A percentile compares a stretch with the other conserved stretches of the same genome.
Evolutionary conservation across 2,329 filamentous ascomycete genomes (phyloP).

Genomic region (Onygenales sp.): DNA sequence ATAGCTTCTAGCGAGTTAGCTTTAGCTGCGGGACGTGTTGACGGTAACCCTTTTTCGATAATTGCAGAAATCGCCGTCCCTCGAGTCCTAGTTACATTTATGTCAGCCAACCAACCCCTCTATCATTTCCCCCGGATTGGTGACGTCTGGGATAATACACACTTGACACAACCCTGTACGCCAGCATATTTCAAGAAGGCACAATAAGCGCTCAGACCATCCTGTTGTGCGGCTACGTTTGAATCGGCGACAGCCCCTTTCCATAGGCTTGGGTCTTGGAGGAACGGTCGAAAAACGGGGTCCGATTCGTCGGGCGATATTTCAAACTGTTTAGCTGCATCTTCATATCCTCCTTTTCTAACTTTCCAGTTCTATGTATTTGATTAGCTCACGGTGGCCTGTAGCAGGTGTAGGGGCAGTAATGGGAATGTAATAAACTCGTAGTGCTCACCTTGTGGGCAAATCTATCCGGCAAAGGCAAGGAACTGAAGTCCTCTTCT

Average conservation of each 20-base stretch:
- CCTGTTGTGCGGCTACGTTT: conserved; percentile 93
- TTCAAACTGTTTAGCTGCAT: conserved; percentile 78
- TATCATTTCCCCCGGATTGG: background rate
- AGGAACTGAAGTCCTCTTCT: conserved; percentile 72
- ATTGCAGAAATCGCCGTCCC: conserved; percentile 65
- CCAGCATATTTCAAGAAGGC: conserved; percentile 89
- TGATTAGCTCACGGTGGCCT: background rate
- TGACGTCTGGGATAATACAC: conserved; percentile 14
- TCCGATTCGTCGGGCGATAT: conserved; percentile 75
- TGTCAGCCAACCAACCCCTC: background rate
- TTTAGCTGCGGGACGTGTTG: conserved; percentile 81
- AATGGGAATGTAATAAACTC: background rate
- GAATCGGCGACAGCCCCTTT: conserved; percentile 88
- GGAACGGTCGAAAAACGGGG: conserved; percentile 76
- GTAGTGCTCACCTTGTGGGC: conserved; percentile 58
- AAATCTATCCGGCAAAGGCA: conserved; percentile 72
- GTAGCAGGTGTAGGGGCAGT: background rate
- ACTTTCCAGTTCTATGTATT: conserved; percentile 76
- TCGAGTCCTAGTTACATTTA: conserved; percentile 51
- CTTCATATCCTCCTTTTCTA: conserved; percentile 88
- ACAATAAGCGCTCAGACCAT: conserved; percentile 78
- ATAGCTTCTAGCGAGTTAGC: conserved; percentile 77
- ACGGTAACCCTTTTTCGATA: conserved; percentile 83
- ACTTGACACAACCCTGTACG: conserved; percentile 64
- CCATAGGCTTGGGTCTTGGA: conserved; percentile 77